Percentiles rank a stretch among this genome's conserved stretches.
Conservation (phyloP, 495 filamentous ascomycete species). For the Aspergillus heteromorphus region DNA sequence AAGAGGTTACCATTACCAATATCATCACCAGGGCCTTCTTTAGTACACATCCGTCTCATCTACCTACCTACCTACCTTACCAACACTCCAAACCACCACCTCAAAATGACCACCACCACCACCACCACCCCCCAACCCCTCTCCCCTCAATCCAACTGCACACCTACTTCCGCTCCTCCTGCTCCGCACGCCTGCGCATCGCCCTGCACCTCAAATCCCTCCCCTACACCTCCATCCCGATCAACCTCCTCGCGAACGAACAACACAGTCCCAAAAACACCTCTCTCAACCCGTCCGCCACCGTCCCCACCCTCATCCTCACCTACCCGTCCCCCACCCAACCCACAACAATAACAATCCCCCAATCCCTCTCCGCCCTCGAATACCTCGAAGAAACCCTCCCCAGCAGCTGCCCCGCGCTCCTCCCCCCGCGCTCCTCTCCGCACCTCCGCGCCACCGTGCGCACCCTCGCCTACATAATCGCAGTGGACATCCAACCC, state of each 20-base stretch:
- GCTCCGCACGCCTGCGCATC: constrained; percentile 49
- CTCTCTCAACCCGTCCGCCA: constrained; percentile 42
- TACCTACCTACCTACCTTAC: not conserved
- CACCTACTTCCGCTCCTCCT: constrained; percentile 53
- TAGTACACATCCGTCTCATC: not conserved
- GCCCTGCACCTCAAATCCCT: constrained; percentile 44
- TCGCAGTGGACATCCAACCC: constrained; percentile 46
- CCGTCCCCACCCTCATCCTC: constrained; percentile 46
- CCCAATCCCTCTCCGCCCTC: constrained; percentile 48
- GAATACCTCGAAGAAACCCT: constrained; percentile 50
- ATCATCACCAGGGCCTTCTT: too few relatives aligned
- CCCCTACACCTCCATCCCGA: constrained; percentile 33
- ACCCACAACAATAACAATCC: constrained; percentile 21
- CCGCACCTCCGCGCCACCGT: constrained; percentile 31
- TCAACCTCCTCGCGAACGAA: constrained; percentile 43
- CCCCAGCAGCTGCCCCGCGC: constrained; percentile 20
- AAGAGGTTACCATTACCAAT: too few relatives aligned
- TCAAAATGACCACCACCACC: constrained; percentile 4
- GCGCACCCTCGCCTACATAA: constrained; percentile 40
- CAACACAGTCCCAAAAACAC: constrained; percentile 31
- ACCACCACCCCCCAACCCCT: not conserved
- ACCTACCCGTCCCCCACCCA: constrained; percentile 38
- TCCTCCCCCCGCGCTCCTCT: constrained; percentile 32
- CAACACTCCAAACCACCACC: not conserved
- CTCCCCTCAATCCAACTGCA: constrained; percentile 33